Evolutionary conservation across 2,329 filamentous ascomycete genomes (phyloP).

Genomic region (Alternaria novae-zelandiae): DNA sequence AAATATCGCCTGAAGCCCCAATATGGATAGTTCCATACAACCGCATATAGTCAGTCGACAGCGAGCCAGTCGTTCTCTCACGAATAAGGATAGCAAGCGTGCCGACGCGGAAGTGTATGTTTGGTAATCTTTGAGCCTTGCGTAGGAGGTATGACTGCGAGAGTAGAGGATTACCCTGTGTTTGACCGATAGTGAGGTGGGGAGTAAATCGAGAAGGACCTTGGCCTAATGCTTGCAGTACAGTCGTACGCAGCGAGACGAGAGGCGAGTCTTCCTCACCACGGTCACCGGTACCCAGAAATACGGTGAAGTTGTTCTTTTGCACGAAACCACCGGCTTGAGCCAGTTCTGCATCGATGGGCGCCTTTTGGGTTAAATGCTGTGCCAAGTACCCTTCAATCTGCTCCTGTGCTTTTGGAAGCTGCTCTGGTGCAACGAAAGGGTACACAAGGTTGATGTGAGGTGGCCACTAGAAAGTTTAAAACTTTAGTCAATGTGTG

Average conservation of each 20-base stretch:
- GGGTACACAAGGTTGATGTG: conserved; percentile 72
- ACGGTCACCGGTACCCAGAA: conserved; percentile 22
- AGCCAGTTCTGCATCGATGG: conserved; percentile 41
- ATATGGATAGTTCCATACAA: conserved; percentile 61
- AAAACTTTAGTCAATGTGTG: not conserved
- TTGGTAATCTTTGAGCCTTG: conserved; percentile 59
- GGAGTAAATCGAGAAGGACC: conserved; percentile 32
- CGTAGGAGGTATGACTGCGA: conserved; percentile 60
- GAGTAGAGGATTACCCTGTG: conserved; percentile 53
- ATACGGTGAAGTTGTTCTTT: conserved; percentile 56
- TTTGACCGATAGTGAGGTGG: conserved; percentile 69
- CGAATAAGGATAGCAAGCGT: conserved; percentile 62
- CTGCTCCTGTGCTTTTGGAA: conserved; percentile 54
- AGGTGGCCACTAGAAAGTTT: conserved; percentile 61
- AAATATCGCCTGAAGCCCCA: not conserved
- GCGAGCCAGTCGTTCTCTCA: conserved; percentile 45
- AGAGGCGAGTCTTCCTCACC: conserved; percentile 12
- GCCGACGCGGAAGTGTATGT: conserved; percentile 57
- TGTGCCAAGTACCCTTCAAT: conserved; percentile 47
- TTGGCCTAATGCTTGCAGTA: conserved; percentile 35
- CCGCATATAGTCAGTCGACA: conserved; percentile 58
- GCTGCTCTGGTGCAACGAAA: conserved; percentile 60
- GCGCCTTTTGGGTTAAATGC: not conserved
- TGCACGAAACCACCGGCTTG: conserved; percentile 58
- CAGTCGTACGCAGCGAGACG: conserved; percentile 21